Percentiles rank a stretch among this genome's conserved stretches.
These are phyloP conservation scores for Cercospora sp. DNA, from an alignment of 2,329 filamentous ascomycete species.

Conservation along the genomic window DNA sequence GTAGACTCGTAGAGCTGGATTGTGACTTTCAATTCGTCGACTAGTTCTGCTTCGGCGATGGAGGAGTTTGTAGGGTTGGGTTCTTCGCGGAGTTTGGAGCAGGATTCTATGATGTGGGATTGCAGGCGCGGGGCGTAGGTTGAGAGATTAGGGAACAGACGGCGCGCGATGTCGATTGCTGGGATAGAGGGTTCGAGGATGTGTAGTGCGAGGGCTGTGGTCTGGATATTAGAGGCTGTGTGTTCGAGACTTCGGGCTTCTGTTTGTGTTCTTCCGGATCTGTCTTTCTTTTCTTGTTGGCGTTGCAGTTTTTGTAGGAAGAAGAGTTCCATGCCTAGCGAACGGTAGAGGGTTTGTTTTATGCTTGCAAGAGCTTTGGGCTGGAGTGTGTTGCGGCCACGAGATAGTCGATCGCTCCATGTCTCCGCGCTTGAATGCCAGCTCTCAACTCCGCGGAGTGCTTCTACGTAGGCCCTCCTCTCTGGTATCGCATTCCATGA, in stretches of 20 bases:
- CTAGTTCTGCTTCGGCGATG: background rate
- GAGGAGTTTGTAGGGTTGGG: background rate
- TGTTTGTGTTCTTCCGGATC: background rate
- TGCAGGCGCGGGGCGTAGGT: background rate
- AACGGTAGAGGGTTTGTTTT: background rate
- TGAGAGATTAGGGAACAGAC: background rate
- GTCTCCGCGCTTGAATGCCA: background rate
- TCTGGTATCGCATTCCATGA: background rate
- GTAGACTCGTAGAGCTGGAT: background rate
- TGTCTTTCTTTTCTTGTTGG: background rate
- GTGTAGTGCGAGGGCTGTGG: background rate
- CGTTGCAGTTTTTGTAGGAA: background rate
- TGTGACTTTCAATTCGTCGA: background rate
- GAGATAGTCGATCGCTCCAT: background rate
- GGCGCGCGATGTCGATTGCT: background rate
- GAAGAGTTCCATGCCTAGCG: background rate
- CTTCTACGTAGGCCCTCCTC: background rate
- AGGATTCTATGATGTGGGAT: slow-evolving; percentile 1
- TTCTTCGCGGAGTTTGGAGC: background rate
- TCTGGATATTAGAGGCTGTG: background rate
- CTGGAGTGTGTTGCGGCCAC: background rate
- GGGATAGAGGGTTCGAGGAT: background rate
- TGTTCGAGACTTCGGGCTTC: background rate
- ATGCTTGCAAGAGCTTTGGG: background rate
- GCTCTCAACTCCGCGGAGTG: background rate